Percentiles rank a stretch among this genome's conserved stretches.
phyloP scores from a whole-genome alignment of 2,329 filamentous ascomycete genomes.

The Aspergillus tanneri region DNA sequence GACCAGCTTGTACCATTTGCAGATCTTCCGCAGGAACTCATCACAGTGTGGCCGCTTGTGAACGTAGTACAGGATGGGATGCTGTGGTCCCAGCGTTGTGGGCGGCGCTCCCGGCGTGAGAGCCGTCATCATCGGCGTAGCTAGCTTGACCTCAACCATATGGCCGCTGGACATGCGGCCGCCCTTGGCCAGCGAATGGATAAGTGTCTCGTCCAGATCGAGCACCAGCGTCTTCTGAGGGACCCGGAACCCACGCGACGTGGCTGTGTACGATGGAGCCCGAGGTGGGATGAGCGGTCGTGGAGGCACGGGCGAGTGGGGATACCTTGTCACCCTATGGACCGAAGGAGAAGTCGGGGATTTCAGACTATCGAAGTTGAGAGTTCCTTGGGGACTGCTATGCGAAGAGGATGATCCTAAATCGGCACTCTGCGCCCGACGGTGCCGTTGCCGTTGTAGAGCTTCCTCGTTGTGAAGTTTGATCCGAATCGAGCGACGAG shows the following conservation, averaged over 20 bases:
- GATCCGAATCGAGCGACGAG: conserved; percentile 82
- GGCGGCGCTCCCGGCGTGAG: conserved; percentile 55
- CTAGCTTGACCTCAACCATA: conserved; percentile 94
- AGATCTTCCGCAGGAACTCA: conserved; percentile 89
- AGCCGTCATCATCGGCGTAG: conserved; percentile 41
- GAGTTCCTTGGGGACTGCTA: conserved; percentile 42
- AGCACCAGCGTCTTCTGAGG: conserved; percentile 91
- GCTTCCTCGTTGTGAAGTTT: conserved; percentile 80
- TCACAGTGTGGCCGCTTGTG: conserved; percentile 97
- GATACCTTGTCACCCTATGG: conserved; percentile 77
- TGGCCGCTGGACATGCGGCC: conserved; percentile 94
- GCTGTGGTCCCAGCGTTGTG: conserved; percentile 72
- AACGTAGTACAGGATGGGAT: conserved; percentile 97
- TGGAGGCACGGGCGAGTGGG: conserved; percentile 83
- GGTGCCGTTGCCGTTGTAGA: conserved; percentile 64
- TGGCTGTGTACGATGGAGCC: conserved; percentile 78
- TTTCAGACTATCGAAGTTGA: conserved; percentile 78
- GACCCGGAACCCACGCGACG: conserved; percentile 41
- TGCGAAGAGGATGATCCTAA: conserved; percentile 25
- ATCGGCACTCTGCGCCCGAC: conserved; percentile 34
- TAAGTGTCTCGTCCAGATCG: conserved; percentile 94
- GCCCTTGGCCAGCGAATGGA: conserved; percentile 96
- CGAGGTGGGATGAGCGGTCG: conserved; percentile 84
- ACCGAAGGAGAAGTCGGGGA: conserved; percentile 82
- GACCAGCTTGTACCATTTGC: conserved; percentile 97